Conservation (phyloP, 1,284 basidiomycete genomes). For the Ustilago xerochloae region DNA sequence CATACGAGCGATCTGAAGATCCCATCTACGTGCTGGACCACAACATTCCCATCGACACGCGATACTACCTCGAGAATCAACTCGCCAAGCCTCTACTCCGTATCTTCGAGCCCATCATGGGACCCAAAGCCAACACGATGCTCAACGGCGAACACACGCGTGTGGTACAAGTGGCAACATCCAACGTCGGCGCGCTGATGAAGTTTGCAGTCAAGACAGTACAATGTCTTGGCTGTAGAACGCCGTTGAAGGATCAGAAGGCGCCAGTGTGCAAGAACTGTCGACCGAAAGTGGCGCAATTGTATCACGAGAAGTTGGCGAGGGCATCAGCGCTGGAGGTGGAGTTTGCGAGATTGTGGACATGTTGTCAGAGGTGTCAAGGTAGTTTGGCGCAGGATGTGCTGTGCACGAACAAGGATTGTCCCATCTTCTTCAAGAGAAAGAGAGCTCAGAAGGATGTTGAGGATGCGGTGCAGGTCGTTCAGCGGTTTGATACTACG, state of each 20-base stretch:
- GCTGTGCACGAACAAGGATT: constrained; percentile 94
- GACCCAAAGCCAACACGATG: constrained; percentile 56
- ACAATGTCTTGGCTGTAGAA: constrained; percentile 65
- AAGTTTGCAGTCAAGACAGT: constrained; percentile 68
- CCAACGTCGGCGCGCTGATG: constrained; percentile 66
- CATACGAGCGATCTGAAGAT: constrained; percentile 67
- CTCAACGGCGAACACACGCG: constrained; percentile 66
- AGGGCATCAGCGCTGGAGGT: constrained; percentile 59
- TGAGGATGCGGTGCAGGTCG: constrained; percentile 54
- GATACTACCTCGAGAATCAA: constrained; percentile 68
- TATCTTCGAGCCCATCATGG: constrained; percentile 68
- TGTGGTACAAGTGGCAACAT: constrained; percentile 64
- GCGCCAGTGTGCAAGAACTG: constrained; percentile 66
- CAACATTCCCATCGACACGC: constrained; percentile 68
- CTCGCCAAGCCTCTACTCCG: constrained; percentile 67
- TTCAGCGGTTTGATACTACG: constrained; percentile 57
- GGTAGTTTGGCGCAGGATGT: constrained; percentile 78
- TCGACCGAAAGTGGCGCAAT: constrained; percentile 56
- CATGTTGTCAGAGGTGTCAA: constrained; percentile 67
- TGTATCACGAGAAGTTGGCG: constrained; percentile 64
- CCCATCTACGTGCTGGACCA: constrained; percentile 67
- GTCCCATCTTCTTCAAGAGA: constrained; percentile 96
- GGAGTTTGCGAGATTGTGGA: constrained; percentile 66
- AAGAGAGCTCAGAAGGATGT: constrained; percentile 64
- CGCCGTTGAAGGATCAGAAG: constrained; percentile 61